Conservation (phyloP, 1,284 basidiomycete species). For the Meira nashicola region DNA sequence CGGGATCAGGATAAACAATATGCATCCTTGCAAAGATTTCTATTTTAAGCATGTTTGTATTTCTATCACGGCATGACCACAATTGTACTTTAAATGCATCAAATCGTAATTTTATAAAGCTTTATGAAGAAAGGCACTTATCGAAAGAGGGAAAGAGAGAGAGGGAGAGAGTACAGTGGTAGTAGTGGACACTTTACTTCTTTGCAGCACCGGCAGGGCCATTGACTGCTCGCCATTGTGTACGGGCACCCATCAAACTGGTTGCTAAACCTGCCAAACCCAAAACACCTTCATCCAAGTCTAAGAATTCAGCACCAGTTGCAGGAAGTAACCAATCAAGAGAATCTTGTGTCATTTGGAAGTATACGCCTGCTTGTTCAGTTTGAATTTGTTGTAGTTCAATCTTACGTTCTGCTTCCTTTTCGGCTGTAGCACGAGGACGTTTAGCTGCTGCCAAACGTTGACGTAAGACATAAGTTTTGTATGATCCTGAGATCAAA, state of each 20-base stretch:
- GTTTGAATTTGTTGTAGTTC: slow-evolving; percentile 64
- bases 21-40: not conserved
- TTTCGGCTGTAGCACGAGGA: slow-evolving; percentile 60
- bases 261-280: slow-evolving; percentile 48
- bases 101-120: not conserved
- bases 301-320: slow-evolving; percentile 70
- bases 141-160: no score
- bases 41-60: not conserved
- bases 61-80: not conserved
- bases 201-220: slow-evolving; percentile 33
- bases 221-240: slow-evolving; percentile 51
- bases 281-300: slow-evolving; percentile 71
- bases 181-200: slow-evolving; percentile 20
- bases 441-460: slow-evolving; percentile 30
- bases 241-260: slow-evolving; percentile 45
- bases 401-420: slow-evolving; percentile 65
- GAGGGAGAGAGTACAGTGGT: no score
- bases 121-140: not conserved
- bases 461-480: slow-evolving; percentile 47
- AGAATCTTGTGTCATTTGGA: slow-evolving; percentile 74
- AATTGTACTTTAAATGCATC: not conserved
- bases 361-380: slow-evolving; percentile 63
- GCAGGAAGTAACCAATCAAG: slow-evolving; percentile 86
- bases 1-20: slow-evolving; percentile 1
- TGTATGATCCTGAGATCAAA: slow-evolving; percentile 44